These are phyloP conservation scores for Lodderomyces parapsilosis DNA, from an alignment of 1,139 yeast genomes.

Conservation along the genomic window DNA sequence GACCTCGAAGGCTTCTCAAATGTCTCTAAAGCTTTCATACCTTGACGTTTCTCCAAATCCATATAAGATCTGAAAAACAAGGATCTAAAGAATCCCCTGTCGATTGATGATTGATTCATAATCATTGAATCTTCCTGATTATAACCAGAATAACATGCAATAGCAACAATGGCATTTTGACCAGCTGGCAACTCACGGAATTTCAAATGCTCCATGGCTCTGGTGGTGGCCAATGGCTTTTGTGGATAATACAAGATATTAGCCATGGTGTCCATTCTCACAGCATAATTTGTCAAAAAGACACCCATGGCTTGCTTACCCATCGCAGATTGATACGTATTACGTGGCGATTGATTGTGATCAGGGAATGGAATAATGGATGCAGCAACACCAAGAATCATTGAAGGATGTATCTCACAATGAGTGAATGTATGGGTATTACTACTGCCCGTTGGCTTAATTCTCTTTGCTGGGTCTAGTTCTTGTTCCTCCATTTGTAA, in stretches of 20 bases:
- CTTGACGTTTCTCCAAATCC: slow-evolving; percentile 98
- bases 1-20: slow-evolving; percentile 95
- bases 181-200: slow-evolving; percentile 99
- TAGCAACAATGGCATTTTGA: slow-evolving; percentile 97
- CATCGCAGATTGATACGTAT: slow-evolving; percentile 99
- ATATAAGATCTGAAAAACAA: slow-evolving; percentile 94
- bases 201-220: slow-evolving; percentile 96
- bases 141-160: slow-evolving; percentile 96
- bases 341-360: slow-evolving; percentile 99
- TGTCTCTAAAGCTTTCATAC: slow-evolving; percentile 96
- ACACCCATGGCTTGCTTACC: slow-evolving; percentile 99
- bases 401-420: slow-evolving; percentile 98
- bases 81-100: slow-evolving; percentile 93
- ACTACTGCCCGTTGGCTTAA: slow-evolving; percentile 64
- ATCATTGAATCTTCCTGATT: slow-evolving; percentile 99
- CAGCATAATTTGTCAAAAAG: slow-evolving; percentile 91
- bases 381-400: slow-evolving; percentile 98
- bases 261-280: slow-evolving; percentile 99
- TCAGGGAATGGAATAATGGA: slow-evolving; percentile 99
- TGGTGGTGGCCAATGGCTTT: slow-evolving; percentile 98
- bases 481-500: slow-evolving; percentile 49
- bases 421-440: slow-evolving; percentile 88
- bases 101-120: slow-evolving; percentile 98
- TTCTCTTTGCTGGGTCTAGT: slow-evolving; percentile 82
- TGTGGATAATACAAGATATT: slow-evolving; percentile 96